Percentiles rank a stretch among this genome's conserved stretches.
phyloP scores from a whole-genome alignment of 202 grass and related monocot species.

The Schoenoplectus triqueter region DNA sequence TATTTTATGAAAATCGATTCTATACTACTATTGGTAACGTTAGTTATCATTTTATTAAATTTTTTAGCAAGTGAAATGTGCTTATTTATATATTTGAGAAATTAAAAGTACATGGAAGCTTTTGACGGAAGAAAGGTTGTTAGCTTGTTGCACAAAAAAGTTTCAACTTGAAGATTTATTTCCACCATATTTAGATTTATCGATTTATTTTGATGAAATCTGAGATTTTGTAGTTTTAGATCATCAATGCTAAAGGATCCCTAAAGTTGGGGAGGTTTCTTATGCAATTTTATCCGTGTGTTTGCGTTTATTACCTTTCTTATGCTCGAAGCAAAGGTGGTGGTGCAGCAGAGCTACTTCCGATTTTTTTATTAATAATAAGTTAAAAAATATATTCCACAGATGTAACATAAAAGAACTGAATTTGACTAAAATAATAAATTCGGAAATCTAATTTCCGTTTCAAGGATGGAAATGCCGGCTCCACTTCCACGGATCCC shows the following conservation, averaged over 20 bases:
- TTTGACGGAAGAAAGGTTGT: too few relatives aligned
- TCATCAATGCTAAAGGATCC: neutral
- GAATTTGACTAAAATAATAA: too few relatives aligned
- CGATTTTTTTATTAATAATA: too few relatives aligned
- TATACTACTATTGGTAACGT: neutral
- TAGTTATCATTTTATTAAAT: neutral
- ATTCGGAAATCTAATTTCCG: too few relatives aligned
- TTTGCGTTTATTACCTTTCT: constrained; percentile 40
- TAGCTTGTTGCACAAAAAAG: neutral
- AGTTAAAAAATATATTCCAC: too few relatives aligned
- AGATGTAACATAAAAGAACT: too few relatives aligned
- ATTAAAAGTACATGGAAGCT: neutral
- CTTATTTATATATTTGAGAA: neutral
- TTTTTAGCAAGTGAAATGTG: too few relatives aligned
- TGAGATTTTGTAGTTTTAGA: neutral
- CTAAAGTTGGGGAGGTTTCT: neutral
- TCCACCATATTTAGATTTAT: neutral
- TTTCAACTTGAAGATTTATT: neutral
- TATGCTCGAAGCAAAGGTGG: constrained; percentile 50
- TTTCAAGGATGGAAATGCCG: too few relatives aligned
- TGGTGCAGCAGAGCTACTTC: neutral
- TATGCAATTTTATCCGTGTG: constrained; percentile 8
- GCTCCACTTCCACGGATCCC: too few relatives aligned
- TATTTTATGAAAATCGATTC: neutral
- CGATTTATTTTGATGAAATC: neutral